Evolutionary conservation across 176 grass and related monocot species (phyloP), one percentile per base, ranked within the genome.

Genomic region (Thalia dealbata): DNA sequence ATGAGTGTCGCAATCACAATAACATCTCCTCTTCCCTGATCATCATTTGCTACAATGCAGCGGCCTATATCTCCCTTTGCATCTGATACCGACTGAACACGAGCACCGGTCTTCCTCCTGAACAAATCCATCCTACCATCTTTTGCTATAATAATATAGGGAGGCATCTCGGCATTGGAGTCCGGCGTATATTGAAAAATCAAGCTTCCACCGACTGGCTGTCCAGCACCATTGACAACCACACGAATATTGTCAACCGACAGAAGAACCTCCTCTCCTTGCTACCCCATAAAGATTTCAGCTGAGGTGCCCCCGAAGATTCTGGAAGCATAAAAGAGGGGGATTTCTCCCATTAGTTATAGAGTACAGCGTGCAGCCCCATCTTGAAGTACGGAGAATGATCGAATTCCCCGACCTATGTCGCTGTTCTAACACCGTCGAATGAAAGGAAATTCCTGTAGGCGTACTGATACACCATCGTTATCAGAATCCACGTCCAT

Each of bases 221-320:
- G 87, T 14, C 93, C 93, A 11, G 56, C 75, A 12, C 25, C 43
- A 42, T 90, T 80, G 2, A 86, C 76, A 0, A 92, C 78, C 50
- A 97, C 89, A 19, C 93, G 89, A 0, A 97, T 78, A 76, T 92
- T 92, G 81, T 97, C 93, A 51, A 97, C 82, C 30, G 92, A 82
- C 58, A 97, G 71, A 66, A 92, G 88, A 70, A 75, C 73, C 70
- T 97, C 89, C n/a, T n/a, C n/a, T n/a, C n/a, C 27, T 84, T 82
- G 25, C 73, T 81, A 27, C 87, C 78, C 2, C 74, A 86, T 78
- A 97, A 78, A 13, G 81, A 87, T 74, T 82, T 97, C 72, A 97
- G 78, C 77, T 74, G 86, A 1, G 93, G 89, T 0, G 52, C 77
- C 16, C 79, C 64, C 0, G 85, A 86, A 38, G 83, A 92, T 59